A percentile compares a stretch with the other conserved stretches of the same genome.
phyloP scores from a whole-genome alignment of 2,329 filamentous ascomycete species.

The Drechslerella stenobrocha region DNA sequence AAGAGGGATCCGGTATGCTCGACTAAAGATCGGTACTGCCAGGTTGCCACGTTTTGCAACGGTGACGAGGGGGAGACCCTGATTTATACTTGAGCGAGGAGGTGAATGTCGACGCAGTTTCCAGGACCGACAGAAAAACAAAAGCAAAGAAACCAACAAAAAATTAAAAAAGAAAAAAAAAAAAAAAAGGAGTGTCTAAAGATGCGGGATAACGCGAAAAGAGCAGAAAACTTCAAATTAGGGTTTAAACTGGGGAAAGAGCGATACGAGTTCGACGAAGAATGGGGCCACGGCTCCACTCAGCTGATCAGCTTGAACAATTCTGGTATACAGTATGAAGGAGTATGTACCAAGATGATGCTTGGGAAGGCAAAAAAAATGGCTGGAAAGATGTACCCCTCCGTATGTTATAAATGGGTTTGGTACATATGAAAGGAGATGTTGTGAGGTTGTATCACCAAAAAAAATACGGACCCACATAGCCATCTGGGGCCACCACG shows the following conservation, averaged over 20 bases:
- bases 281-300: constrained; percentile 20
- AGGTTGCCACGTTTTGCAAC: constrained; percentile 49
- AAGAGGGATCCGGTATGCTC: constrained; percentile 34
- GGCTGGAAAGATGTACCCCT: constrained; percentile 42
- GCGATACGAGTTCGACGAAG: constrained; percentile 37
- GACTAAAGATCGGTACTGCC: constrained; percentile 43
- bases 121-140: too few relatives aligned
- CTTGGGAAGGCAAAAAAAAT: constrained; percentile 4
- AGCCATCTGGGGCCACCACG: constrained; percentile 30
- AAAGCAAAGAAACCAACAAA: too few relatives aligned
- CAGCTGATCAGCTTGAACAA: constrained; percentile 39
- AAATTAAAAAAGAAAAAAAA: constrained; percentile 5
- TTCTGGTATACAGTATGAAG: constrained; percentile 33
- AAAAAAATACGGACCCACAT: constrained; percentile 47
- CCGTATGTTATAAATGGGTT: constrained; percentile 42
- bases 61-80: constrained; percentile 44
- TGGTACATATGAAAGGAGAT: constrained; percentile 27
- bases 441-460: constrained; percentile 44
- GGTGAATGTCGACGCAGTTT: constrained; percentile 7
- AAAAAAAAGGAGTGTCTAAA: constrained; percentile 46
- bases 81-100: constrained; percentile 42
- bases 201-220: constrained; percentile 9
- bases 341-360: constrained; percentile 10
- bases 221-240: constrained; percentile 20
- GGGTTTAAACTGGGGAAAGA: constrained; percentile 44